Base-by-base conservation (phyloP, 495 filamentous ascomycete genomes). In the Penicillium mononematosum region DNA sequence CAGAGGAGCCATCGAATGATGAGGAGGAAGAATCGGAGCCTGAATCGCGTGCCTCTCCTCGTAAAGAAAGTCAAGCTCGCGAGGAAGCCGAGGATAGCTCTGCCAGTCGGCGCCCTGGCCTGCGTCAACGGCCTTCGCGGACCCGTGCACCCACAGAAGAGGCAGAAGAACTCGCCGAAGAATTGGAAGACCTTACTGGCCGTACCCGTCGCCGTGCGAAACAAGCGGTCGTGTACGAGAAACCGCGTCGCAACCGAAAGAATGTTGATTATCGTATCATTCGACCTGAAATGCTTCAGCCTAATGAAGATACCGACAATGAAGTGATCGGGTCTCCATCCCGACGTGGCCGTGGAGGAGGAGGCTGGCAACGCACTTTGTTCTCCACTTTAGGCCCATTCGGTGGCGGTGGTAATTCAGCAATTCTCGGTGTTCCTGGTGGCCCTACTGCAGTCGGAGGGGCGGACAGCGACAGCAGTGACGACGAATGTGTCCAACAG, bases 391-490 rank as follows among this genome's bases (percentile, higher is more conserved):
- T 83, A 68, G 94, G 95, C 11, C 93, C 95, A 1, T 96, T 98
- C 73, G 94, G 94, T 59, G 94, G 94, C 46, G 85, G 84, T 47
- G 88, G 89, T 9, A 78, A 82, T 45, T 76, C 84, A 19, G 81
- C 92, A 9, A 78, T 95, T 19, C 82, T 95, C 62, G 89, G 83
- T 53, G 88, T 86, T 5, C 87, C 88, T n/a, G 90, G 85, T 66
- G 89, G 86, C 31, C 83, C 83, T 60, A 67, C 62, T 53, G 87
- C 90, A 8, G 81, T 83, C 45, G 91, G 86, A 25, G 89, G 89
- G 58, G 88, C 84, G 10, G 92, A 98, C 62, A 96, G 92, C 19
- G 94, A 98, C 66, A 97, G 91, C 68, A 98, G 95, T 65, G 94
- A 98, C 60, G 95, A 98, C 58, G 94, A 98, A 65, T 79, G 76